Conservation (phyloP, 2,329 filamentous ascomycete genomes). For the Microsporum canis region DNA sequence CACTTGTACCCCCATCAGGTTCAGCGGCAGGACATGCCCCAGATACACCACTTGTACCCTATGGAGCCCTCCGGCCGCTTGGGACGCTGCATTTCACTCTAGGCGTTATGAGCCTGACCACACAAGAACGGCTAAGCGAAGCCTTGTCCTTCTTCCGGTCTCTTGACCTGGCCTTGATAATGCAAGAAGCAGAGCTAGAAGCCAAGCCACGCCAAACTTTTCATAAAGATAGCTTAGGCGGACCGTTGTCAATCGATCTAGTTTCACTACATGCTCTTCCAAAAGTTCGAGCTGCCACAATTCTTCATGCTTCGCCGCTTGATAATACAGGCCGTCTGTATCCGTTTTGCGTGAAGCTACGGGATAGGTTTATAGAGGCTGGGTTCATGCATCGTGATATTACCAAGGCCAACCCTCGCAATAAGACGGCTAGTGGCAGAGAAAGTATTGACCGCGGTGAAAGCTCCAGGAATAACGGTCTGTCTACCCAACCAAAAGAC, state of each 20-base stretch:
- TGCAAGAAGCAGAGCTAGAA: constrained; percentile 23
- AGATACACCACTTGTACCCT: constrained; percentile 42
- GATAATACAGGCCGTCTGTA: constrained; percentile 32
- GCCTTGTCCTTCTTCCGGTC: constrained; percentile 37
- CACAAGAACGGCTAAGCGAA: constrained; percentile 37
- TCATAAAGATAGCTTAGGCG: not conserved
- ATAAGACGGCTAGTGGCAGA: not conserved
- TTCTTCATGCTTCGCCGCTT: constrained; percentile 31
- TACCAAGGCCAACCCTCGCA: constrained; percentile 6
- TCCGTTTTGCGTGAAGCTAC: constrained; percentile 32
- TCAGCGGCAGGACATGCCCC: constrained; percentile 24
- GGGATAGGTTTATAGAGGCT: constrained; percentile 34
- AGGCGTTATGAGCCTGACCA: constrained; percentile 66
- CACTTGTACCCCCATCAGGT: constrained; percentile 10
- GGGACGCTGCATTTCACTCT: constrained; percentile 78
- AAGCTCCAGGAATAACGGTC: not conserved
- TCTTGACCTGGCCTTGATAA: constrained; percentile 34
- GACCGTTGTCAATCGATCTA: constrained; percentile 35
- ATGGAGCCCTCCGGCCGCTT: constrained; percentile 59
- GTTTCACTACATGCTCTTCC: constrained; percentile 32
- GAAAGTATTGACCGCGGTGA: not conserved
- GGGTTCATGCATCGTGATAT: constrained; percentile 27
- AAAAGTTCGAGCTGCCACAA: constrained; percentile 25
- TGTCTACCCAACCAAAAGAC: not conserved
- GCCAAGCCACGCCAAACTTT: constrained; percentile 21